Base-by-base conservation (phyloP, 176 grass and related monocot species). In the Aegilops tauschii region DNA sequence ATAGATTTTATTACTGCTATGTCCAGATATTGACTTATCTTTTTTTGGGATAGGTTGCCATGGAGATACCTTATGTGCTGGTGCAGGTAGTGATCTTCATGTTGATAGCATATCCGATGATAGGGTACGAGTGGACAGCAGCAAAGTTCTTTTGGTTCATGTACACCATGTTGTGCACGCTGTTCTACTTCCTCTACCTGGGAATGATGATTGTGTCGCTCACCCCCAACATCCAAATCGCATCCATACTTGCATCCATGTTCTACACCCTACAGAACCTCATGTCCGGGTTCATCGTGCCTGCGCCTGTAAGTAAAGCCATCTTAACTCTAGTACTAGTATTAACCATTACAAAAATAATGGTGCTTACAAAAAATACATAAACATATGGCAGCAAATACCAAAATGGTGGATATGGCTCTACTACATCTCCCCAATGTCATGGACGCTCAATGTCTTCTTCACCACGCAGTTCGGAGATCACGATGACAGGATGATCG, bases 341-440 rank as follows among this genome's bases (percentile, higher is more conserved):
- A 54, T 54, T 54, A 54, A 54, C 45, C 12, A 29, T n/a, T 50
- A 16, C 12, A 1, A 73, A 73, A 74, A 76, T 16, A 12, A 47
- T 67, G 35, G 9, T 61, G 6, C 58, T 65, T 28, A 35, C 1
- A 17, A 79, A 16, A 3, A 40, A 62, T 16, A 4, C 32, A 16
- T 79, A 14, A 14, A 79, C 39, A 73, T 73, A 61, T 78, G 90
- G 80, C 90, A 97, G 92, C 82, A 90, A 97, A 94, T 97, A 75
- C 94, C 94, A 5, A 86, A 83, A 82, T 97, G 94, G 94, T 97
- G 92, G 92, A 84, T 92, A 82, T 97, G 92, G 94, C 5, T 94
- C 25, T 97, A 97, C 69, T 97, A 97, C 35, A 9, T 66, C 0
- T 86, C 78, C 59, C 94, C 92, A 5, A 18, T 90, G 36, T 77